A percentile compares a stretch with the other conserved stretches of the same genome.
phyloP scores from a whole-genome alignment of 768 basidiomycete genomes.

The Hydnomerulius pinastri region DNA sequence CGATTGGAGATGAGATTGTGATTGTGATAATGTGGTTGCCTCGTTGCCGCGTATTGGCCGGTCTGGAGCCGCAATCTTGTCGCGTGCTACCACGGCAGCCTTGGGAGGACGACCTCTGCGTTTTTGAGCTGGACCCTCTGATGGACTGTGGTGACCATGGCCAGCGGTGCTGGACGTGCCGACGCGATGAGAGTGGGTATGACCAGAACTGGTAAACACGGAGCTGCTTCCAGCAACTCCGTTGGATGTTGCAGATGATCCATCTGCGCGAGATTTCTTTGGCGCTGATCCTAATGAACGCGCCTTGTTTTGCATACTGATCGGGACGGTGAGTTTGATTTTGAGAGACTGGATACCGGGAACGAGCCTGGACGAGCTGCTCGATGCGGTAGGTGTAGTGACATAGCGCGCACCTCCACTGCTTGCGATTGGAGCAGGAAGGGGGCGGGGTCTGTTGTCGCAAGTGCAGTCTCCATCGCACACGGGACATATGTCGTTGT shows the following conservation, averaged over 20 bases:
- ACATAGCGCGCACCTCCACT: constrained; percentile 41
- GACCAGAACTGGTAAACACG: constrained; percentile 8
- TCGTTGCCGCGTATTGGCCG: constrained; percentile 32
- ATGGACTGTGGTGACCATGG: constrained; percentile 20
- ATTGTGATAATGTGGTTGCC: constrained; percentile 36
- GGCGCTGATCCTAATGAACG: constrained; percentile 24
- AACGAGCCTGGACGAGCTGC: constrained; percentile 32
- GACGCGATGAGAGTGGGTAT: constrained; percentile 12
- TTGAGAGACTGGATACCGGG: constrained; percentile 48
- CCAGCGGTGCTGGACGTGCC: constrained; percentile 28
- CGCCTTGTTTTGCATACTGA: constrained; percentile 50
- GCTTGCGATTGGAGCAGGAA: constrained; percentile 30
- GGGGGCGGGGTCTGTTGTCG: constrained; percentile 44
- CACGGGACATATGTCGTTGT: constrained; percentile 86
- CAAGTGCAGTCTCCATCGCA: constrained; percentile 92
- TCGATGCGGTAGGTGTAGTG: constrained; percentile 40
- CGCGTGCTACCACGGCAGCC: constrained; percentile 37
- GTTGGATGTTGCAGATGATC: constrained; percentile 37
- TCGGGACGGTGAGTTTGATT: constrained; percentile 72
- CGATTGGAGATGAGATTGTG: constrained; percentile 38
- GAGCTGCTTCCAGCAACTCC: constrained; percentile 35
- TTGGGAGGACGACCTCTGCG: constrained; percentile 63
- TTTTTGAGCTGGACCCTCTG: constrained; percentile 36
- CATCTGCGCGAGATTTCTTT: constrained; percentile 31
- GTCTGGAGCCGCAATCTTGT: constrained; percentile 17